phyloP scores from a whole-genome alignment of 768 basidiomycete species.

The Hypsizygus marmoreus region DNA sequence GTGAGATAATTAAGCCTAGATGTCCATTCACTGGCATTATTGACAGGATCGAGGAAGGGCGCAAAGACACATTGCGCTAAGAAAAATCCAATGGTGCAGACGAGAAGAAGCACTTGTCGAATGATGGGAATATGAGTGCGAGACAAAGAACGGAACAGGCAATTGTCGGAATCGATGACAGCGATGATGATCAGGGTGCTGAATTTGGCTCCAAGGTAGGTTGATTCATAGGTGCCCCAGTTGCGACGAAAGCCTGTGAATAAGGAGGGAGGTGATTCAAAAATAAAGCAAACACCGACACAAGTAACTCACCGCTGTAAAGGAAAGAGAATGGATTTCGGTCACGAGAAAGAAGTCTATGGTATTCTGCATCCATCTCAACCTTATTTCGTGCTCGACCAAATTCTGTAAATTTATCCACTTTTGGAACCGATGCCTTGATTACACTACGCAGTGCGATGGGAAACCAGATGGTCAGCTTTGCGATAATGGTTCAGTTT shows the following conservation, averaged over 20 bases:
- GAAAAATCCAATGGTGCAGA: constrained; percentile 61
- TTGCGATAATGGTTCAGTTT: constrained; percentile 1
- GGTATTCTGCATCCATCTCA: constrained; percentile 73
- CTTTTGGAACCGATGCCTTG: constrained; percentile 56
- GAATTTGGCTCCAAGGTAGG: constrained; percentile 71
- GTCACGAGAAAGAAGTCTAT: constrained; percentile 63
- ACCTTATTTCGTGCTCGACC: constrained; percentile 55
- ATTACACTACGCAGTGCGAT: constrained; percentile 61
- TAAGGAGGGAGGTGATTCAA: constrained; percentile 4
- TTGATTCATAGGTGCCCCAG: constrained; percentile 68
- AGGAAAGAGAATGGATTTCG: constrained; percentile 70
- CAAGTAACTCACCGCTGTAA: constrained; percentile 53
- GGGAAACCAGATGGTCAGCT: constrained; percentile 76
- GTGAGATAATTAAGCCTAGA: constrained; percentile 71
- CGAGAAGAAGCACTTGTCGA: constrained; percentile 62
- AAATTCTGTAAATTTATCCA: constrained; percentile 72
- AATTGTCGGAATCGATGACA: constrained; percentile 70
- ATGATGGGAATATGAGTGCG: constrained; percentile 53
- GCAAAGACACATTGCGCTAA: constrained; percentile 57
- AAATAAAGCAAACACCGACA: constrained; percentile 3
- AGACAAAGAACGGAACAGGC: constrained; percentile 60
- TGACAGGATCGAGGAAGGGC: constrained; percentile 70
- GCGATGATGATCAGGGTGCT: constrained; percentile 66
- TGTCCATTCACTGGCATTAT: constrained; percentile 76
- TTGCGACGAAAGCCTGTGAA: constrained; percentile 62